Evolutionary conservation across 495 filamentous ascomycete species (phyloP).

Genomic region (Penicillium herquei): DNA sequence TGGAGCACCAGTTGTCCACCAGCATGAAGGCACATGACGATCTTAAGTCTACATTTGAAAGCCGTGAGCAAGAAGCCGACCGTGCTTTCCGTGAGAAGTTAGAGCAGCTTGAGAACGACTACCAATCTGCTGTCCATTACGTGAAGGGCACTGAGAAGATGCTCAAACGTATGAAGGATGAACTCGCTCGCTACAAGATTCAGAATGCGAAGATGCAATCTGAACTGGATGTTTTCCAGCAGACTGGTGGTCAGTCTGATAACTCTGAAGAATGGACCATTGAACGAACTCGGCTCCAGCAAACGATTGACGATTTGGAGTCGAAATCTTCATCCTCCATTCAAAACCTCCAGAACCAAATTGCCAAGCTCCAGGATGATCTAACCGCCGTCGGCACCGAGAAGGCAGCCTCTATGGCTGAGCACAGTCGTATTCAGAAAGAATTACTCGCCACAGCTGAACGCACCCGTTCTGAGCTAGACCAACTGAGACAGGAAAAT

Average conservation of each 20-base stretch:
- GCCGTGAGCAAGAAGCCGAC: constrained; percentile 79
- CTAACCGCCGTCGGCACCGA: constrained; percentile 63
- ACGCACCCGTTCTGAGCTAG: constrained; percentile 65
- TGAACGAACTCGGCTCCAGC: constrained; percentile 66
- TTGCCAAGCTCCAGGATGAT: constrained; percentile 64
- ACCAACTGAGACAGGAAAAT: constrained; percentile 81
- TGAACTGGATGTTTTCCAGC: constrained; percentile 62
- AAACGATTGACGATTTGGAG: constrained; percentile 66
- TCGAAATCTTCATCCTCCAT: constrained; percentile 63
- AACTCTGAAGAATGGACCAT: constrained; percentile 67
- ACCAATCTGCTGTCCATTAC: constrained; percentile 99
- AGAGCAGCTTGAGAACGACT: constrained; percentile 89
- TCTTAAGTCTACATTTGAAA: constrained; percentile 69
- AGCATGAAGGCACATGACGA: constrained; percentile 81
- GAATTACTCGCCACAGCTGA: constrained; percentile 56
- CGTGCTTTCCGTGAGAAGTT: constrained; percentile 87
- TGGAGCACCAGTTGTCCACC: constrained; percentile 84
- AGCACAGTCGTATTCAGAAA: constrained; percentile 55
- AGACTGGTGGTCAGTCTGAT: constrained; percentile 31
- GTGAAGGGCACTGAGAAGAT: constrained; percentile 99
- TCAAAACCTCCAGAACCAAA: constrained; percentile 65
- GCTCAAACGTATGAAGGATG: constrained; percentile 97
- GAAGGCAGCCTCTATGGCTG: constrained; percentile 59
- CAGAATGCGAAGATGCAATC: constrained; percentile 80
- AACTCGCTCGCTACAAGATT: constrained; percentile 81